A percentile compares a stretch with the other conserved stretches of the same genome.
phyloP scores from a whole-genome alignment of 2,329 filamentous ascomycete species.

The Xylaria sp. region DNA sequence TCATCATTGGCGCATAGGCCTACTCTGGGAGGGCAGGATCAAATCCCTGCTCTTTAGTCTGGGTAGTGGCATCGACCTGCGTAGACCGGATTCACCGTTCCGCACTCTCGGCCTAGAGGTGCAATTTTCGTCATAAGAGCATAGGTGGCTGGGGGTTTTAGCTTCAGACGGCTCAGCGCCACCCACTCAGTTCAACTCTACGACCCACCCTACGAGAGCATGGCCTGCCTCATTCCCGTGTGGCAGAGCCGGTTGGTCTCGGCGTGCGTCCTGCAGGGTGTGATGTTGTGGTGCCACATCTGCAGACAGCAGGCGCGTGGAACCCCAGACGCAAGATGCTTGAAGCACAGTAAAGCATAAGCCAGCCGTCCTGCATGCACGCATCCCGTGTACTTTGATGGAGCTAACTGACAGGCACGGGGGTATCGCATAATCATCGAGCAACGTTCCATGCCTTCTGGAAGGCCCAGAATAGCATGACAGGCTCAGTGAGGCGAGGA shows the following conservation, averaged over 20 bases:
- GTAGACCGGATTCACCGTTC: slow-evolving; percentile 79
- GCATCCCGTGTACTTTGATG: slow-evolving; percentile 19
- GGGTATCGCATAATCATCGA: slow-evolving; percentile 1
- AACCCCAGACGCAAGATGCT: neutral
- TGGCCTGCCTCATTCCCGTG: neutral
- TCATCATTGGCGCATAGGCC: slow-evolving; percentile 84
- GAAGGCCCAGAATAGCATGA: slow-evolving; percentile 6
- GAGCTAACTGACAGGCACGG: neutral
- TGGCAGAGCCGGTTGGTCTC: neutral
- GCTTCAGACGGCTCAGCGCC: neutral
- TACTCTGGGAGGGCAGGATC: slow-evolving; percentile 92
- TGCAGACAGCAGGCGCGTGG: slow-evolving; percentile 12
- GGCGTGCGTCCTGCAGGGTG: neutral
- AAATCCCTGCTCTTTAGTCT: slow-evolving; percentile 94
- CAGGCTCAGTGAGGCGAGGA: neutral
- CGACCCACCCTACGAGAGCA: slow-evolving; percentile 1
- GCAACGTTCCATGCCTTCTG: neutral
- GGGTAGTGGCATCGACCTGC: slow-evolving; percentile 85
- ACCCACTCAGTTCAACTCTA: neutral
- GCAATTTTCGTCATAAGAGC: slow-evolving; percentile 77
- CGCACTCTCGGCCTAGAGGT: slow-evolving; percentile 81
- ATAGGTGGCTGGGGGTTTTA: neutral
- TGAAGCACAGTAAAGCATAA: neutral
- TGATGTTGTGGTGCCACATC: neutral
- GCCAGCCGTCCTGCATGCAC: slow-evolving; percentile 10